Base-by-base conservation (phyloP, 805 yeast genomes). In the Barnettozyma populi region DNA sequence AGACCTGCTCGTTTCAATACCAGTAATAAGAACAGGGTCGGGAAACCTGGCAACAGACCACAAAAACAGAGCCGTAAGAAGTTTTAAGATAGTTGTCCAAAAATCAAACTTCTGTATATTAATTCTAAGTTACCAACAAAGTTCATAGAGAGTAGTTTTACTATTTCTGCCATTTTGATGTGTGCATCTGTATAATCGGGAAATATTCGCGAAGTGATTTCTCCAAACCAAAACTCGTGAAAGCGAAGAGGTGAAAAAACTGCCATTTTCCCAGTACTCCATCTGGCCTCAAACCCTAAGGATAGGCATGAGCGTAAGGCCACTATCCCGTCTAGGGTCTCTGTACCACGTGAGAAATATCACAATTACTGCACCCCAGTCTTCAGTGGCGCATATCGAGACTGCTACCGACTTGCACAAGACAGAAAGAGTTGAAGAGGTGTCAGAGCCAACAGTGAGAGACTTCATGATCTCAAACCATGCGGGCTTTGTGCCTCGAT, bases 61-160 rank as follows among this genome's bases (percentile, higher is more conserved):
- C 78, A 78, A 57, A 78, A 78, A 64, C 41, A 47, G 43, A 74
- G 84, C 21, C 76, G 74, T 57, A 80, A 76, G 73, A 80, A 79
- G 72, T 70, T 80, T 52, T 80, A 67, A 49, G 24, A 23, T 9
- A 18, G n/a, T 16, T 9, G 18, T 13, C 16, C 4, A 7, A 29
- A 9, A 29, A 14, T 16, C n/a, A n/a, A n/a, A 9, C 14, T 14
- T 31, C 3, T 36, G 40, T 36, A 36, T 21, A 36, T 36, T 36
- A 36, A 27, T 36, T 21, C 14, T 16, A 16, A 16, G 4, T 13
- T 29, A 8, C n/a, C 32, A 27, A 14, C 32, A 11, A 29, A 29
- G 32, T 29, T 25, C 10, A 5, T 25, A 25, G 29, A 25, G 29
- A 25, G 29, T 4, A 18, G 37, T 16, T 35, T 14, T 18, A 18